These are phyloP conservation scores for Colletotrichum camelliae DNA, from an alignment of 2,329 filamentous ascomycete species.

Conservation along the genomic window DNA sequence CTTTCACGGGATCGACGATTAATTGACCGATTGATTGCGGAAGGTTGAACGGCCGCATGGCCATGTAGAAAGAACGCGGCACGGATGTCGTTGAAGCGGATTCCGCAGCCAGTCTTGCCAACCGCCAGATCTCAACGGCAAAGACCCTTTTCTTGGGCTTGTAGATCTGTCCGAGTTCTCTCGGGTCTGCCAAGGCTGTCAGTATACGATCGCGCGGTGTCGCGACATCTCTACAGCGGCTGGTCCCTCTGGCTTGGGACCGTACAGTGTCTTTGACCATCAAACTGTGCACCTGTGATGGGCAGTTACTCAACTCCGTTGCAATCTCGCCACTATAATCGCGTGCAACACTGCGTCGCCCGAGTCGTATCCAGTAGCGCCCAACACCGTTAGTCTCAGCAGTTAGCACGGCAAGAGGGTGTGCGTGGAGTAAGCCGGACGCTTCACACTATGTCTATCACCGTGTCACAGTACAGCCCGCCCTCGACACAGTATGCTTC, in stretches of 20 bases:
- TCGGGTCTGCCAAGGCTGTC: slow-evolving; percentile 19
- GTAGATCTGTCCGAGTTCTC: not conserved
- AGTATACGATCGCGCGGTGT: slow-evolving; percentile 4
- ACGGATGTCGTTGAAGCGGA: not conserved
- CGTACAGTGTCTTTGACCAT: not conserved
- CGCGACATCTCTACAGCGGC: not conserved
- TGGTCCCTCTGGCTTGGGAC: slow-evolving; percentile 5
- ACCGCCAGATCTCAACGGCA: not conserved
- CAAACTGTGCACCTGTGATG: not conserved
- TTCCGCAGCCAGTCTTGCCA: not conserved
- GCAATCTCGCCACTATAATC: not conserved
- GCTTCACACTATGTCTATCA: not conserved
- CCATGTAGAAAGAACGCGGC: not conserved
- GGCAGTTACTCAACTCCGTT: not conserved
- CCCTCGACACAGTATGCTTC: not conserved
- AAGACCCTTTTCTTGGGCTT: not conserved
- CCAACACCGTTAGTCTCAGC: not conserved
- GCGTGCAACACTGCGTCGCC: not conserved
- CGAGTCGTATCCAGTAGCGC: not conserved
- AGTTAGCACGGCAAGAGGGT: not conserved
- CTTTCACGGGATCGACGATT: not conserved
- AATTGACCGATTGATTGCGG: not conserved
- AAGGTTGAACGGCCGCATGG: not conserved
- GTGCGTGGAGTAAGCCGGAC: not conserved
- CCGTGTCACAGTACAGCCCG: not conserved